Conservation (phyloP, 306 rosid species). For the Alnus rubra region DNA sequence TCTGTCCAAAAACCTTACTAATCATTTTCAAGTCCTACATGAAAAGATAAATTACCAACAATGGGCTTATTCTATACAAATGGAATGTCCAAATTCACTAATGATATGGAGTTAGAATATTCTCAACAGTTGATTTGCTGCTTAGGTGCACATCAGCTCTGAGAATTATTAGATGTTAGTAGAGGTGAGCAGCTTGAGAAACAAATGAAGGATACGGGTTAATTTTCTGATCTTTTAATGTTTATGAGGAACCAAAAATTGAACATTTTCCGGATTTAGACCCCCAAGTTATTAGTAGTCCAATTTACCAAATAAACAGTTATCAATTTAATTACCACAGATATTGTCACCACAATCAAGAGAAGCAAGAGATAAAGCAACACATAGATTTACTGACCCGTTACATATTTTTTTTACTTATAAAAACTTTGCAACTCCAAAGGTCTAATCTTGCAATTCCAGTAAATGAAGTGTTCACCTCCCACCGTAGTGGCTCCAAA, state of each 20-base stretch:
- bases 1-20: neutral
- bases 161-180: neutral
- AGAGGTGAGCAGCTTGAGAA: constrained; percentile 10
- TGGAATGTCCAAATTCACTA: neutral
- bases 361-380: too few species aligned
- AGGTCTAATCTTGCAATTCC: too few species aligned
- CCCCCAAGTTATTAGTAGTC: too few species aligned
- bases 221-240: constrained; percentile 1
- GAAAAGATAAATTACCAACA: neutral
- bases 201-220: constrained; percentile 8
- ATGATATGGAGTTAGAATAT: neutral
- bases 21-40: neutral
- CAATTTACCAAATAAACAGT: too few species aligned
- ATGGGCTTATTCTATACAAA: neutral
- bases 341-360: too few species aligned
- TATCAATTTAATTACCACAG: too few species aligned
- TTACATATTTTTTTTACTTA: too few species aligned
- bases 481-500: too few species aligned
- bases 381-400: too few species aligned
- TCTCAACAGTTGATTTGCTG: neutral
- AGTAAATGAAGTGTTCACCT: too few species aligned
- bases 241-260: neutral
- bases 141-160: neutral
- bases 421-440: too few species aligned
- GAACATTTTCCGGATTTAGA: neutral